Percentiles rank a stretch among this genome's conserved stretches.
phyloP scores from a whole-genome alignment of 148 eudicot genomes.

The Linanthus parryae region DNA sequence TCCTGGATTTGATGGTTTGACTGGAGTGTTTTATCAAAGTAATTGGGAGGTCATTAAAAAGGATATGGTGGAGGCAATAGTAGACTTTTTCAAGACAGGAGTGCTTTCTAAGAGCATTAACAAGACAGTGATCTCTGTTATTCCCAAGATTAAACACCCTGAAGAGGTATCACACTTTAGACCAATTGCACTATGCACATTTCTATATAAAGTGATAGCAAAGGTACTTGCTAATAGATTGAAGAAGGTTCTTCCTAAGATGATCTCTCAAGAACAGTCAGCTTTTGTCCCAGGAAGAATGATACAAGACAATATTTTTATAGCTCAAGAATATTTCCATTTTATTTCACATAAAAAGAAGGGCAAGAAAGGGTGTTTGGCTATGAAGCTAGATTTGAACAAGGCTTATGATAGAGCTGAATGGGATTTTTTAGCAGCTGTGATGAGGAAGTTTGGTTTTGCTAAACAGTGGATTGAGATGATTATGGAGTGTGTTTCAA shows the following conservation, averaged over 20 bases:
- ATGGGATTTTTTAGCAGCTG: too few relatives aligned
- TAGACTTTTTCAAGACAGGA: not conserved
- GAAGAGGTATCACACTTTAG: not conserved
- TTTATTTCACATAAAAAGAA: not conserved
- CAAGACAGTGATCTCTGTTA: not conserved
- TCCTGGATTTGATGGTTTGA: not conserved
- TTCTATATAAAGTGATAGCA: not conserved
- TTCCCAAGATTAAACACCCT: not conserved
- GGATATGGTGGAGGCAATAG: not conserved
- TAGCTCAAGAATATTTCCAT: not conserved
- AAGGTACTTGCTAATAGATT: not conserved
- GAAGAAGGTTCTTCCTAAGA: not conserved
- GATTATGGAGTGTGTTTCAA: too few relatives aligned
- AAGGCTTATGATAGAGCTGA: too few relatives aligned
- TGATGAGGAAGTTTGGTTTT: too few relatives aligned
- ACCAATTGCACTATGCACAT: not conserved
- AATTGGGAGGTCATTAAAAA: not conserved
- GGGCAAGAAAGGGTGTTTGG: not conserved
- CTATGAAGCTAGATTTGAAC: too few relatives aligned
- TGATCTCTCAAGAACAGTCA: not conserved
- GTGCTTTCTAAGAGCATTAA: not conserved
- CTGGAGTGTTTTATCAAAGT: not conserved
- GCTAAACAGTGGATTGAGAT: too few relatives aligned
- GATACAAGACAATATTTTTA: not conserved
- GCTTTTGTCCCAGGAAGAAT: not conserved